Conservation (phyloP, 2,329 filamentous ascomycete species). For the Huntiella abstrusa region DNA sequence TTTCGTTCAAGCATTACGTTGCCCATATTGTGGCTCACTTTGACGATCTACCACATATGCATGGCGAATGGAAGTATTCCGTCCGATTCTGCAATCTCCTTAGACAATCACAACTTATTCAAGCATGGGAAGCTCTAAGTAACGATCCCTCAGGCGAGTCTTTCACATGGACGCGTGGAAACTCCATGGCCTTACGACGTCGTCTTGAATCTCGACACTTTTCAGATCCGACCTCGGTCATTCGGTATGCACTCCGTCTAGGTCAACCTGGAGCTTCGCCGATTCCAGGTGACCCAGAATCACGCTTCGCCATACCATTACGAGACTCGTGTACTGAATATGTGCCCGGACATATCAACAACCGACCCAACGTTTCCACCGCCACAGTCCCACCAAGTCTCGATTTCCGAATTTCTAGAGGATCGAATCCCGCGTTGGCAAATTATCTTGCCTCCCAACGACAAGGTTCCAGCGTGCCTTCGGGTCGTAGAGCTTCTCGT, state of each 20-base stretch:
- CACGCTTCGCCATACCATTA: constrained; percentile 20
- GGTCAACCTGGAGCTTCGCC: constrained; percentile 17
- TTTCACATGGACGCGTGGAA: constrained; percentile 24
- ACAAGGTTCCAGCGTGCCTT: constrained; percentile 16
- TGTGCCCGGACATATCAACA: constrained; percentile 20
- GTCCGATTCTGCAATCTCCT: constrained; percentile 27
- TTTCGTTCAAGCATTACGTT: constrained; percentile 26
- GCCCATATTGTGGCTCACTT: constrained; percentile 29
- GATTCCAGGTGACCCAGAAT: constrained; percentile 14
- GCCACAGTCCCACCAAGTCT: constrained; percentile 16
- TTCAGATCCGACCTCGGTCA: constrained; percentile 20
- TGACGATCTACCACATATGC: constrained; percentile 21
- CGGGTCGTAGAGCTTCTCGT: not conserved
- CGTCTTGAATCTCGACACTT: constrained; percentile 27
- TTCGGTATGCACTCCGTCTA: constrained; percentile 20
- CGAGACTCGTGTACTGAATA: constrained; percentile 19
- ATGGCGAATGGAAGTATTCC: constrained; percentile 25
- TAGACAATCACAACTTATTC: constrained; percentile 20
- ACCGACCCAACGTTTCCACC: constrained; percentile 8
- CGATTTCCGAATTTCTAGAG: constrained; percentile 21
- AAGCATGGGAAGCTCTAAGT: constrained; percentile 20
- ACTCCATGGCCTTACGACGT: constrained; percentile 24
- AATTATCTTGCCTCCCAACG: constrained; percentile 21
- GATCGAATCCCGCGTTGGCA: constrained; percentile 18
- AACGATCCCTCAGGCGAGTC: constrained; percentile 20